phyloP scores from a whole-genome alignment of 2,329 filamentous ascomycete genomes.

The Aschersonia sp. region DNA sequence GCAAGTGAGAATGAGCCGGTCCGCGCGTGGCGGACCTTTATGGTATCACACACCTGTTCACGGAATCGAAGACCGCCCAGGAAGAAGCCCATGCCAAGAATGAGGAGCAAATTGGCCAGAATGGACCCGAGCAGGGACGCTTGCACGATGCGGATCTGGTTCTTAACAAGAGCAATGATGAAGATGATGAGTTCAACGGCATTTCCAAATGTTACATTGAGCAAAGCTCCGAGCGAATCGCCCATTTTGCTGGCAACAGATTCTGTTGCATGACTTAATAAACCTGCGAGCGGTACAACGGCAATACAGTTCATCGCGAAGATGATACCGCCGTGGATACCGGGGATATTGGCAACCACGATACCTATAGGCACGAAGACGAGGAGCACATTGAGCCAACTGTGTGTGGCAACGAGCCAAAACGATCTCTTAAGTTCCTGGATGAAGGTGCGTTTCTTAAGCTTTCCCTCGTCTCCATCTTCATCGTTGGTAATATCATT shows the following conservation, averaged over 20 bases:
- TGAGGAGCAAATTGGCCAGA: slow-evolving; percentile 73
- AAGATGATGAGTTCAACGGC: slow-evolving; percentile 72
- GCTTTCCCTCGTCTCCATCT: slow-evolving; percentile 9
- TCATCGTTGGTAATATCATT: slow-evolving; percentile 9
- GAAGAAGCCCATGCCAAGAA: slow-evolving; percentile 84
- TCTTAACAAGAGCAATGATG: slow-evolving; percentile 14
- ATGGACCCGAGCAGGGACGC: slow-evolving; percentile 84
- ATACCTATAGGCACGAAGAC: slow-evolving; percentile 72
- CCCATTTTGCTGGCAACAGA: slow-evolving; percentile 59
- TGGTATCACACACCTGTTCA: slow-evolving; percentile 49
- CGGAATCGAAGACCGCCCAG: slow-evolving; percentile 73
- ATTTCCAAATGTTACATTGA: slow-evolving; percentile 70
- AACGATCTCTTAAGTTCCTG: slow-evolving; percentile 34
- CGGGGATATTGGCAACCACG: slow-evolving; percentile 37
- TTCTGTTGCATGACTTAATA: slow-evolving; percentile 62
- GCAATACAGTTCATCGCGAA: slow-evolving; percentile 66
- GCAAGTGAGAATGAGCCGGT: neutral
- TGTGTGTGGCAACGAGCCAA: slow-evolving; percentile 50
- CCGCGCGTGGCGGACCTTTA: neutral
- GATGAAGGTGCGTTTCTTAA: slow-evolving; percentile 26
- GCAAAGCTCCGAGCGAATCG: slow-evolving; percentile 56
- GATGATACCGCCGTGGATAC: slow-evolving; percentile 43
- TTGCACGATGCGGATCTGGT: slow-evolving; percentile 84
- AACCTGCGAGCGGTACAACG: slow-evolving; percentile 59
- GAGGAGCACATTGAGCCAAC: slow-evolving; percentile 65